Conservation (phyloP, 176 grass and related monocot species). For the Alloteropsis semialata region DNA sequence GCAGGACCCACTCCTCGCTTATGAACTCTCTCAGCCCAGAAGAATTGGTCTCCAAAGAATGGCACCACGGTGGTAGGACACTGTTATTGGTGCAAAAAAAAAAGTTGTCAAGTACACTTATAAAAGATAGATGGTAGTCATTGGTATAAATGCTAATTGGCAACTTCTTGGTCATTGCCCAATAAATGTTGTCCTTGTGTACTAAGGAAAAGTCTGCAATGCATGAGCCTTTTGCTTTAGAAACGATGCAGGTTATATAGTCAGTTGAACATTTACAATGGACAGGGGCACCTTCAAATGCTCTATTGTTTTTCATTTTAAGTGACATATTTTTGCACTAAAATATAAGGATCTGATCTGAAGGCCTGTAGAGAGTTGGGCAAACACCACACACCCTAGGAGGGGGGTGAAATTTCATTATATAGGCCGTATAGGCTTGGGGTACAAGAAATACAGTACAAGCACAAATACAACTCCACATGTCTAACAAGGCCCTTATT, state of each 20-base stretch:
- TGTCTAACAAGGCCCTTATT: neutral
- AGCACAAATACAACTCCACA: no score
- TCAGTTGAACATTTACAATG: neutral
- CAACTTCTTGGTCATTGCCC: neutral
- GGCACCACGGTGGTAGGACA: slow-evolving; percentile 88
- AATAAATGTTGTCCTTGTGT: slow-evolving; percentile 3
- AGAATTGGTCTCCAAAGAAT: slow-evolving; percentile 96
- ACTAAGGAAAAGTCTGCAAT: neutral
- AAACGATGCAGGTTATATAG: slow-evolving; percentile 15
- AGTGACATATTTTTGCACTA: slow-evolving; percentile 13
- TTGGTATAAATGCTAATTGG: neutral
- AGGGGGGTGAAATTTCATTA: no score
- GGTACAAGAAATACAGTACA: no score
- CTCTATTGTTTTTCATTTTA: slow-evolving; percentile 7
- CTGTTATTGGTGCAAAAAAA: slow-evolving; percentile 38
- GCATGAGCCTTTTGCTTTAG: slow-evolving; percentile 1
- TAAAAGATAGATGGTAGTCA: neutral
- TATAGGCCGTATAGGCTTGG: no score
- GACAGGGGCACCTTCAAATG: neutral
- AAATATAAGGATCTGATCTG: neutral
- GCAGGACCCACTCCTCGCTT: slow-evolving; percentile 75
- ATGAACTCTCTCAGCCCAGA: slow-evolving; percentile 89
- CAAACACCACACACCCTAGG: no score
- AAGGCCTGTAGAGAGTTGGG: no score
- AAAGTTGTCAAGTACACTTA: slow-evolving; percentile 13